Evolutionary conservation across 2,329 filamentous ascomycete genomes (phyloP).

Genomic region (Colletotrichum scovillei): DNA sequence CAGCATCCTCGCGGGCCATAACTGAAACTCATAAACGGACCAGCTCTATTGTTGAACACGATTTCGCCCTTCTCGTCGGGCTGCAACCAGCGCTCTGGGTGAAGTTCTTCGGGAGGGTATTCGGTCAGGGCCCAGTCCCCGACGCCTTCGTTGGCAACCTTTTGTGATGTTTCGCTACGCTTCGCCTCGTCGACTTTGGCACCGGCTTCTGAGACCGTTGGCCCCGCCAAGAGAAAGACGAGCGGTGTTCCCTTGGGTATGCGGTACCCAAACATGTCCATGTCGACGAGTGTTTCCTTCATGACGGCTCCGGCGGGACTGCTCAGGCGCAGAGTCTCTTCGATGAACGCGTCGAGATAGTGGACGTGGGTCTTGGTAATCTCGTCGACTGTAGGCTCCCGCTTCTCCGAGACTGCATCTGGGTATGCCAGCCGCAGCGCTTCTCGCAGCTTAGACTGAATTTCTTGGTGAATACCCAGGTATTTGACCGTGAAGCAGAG

Average conservation of each 20-base stretch:
- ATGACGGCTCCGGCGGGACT: slow-evolving; percentile 20
- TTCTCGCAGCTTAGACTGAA: slow-evolving; percentile 41
- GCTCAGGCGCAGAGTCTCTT: slow-evolving; percentile 44
- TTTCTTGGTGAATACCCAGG: slow-evolving; percentile 38
- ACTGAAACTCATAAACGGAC: slow-evolving; percentile 1
- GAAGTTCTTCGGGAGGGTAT: not conserved
- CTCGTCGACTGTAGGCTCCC: slow-evolving; percentile 39
- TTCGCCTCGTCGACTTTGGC: not conserved
- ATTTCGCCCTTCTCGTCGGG: not conserved
- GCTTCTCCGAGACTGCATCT: slow-evolving; percentile 35
- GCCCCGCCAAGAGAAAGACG: not conserved
- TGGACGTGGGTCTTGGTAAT: slow-evolving; percentile 38
- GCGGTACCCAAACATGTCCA: not conserved
- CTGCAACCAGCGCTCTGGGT: not conserved
- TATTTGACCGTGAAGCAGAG: slow-evolving; percentile 43
- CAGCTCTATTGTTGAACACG: not conserved
- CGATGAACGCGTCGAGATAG: slow-evolving; percentile 46
- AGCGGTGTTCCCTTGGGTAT: slow-evolving; percentile 5
- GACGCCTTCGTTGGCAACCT: not conserved
- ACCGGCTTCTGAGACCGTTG: not conserved
- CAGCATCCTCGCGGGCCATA: not conserved
- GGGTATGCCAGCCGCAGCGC: slow-evolving; percentile 40
- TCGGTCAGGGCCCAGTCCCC: not conserved
- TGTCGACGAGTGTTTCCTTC: not conserved
- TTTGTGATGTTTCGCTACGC: not conserved